phyloP scores from a whole-genome alignment of 2,329 filamentous ascomycete genomes.

The Fusarium coffeatum region DNA sequence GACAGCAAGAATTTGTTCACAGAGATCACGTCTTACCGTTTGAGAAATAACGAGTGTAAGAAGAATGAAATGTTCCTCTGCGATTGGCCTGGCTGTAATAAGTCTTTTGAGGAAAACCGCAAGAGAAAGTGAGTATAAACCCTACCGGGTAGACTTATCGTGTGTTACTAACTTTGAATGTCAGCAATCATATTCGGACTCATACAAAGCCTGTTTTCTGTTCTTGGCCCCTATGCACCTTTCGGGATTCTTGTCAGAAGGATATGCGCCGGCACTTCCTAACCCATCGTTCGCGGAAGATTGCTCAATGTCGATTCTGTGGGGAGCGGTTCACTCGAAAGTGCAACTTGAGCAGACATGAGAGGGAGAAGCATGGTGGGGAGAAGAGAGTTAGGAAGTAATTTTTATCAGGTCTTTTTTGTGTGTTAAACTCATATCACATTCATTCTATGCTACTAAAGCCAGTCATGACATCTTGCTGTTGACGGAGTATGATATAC shows the following conservation, averaged over 20 bases:
- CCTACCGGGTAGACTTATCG: no score
- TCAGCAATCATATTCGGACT: constrained; percentile 39
- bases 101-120: constrained; percentile 12
- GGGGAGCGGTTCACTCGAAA: constrained; percentile 11
- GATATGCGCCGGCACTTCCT: constrained; percentile 33
- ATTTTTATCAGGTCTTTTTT: background rate
- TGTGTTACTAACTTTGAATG: background rate
- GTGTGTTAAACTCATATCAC: background rate
- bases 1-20: constrained; percentile 8
- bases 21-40: constrained; percentile 18
- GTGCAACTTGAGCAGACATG: constrained; percentile 24
- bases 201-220: constrained; percentile 38
- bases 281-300: constrained; percentile 20
- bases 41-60: constrained; percentile 31
- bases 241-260: constrained; percentile 16
- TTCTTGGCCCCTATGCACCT: constrained; percentile 9
- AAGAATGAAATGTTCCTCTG: constrained; percentile 31
- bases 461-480: background rate
- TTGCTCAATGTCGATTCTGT: constrained; percentile 11
- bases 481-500: background rate
- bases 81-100: constrained; percentile 11
- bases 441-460: background rate
- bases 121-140: constrained; percentile 25
- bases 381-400: constrained; percentile 10
- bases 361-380: constrained; percentile 18